phyloP scores from a whole-genome alignment of 1,139 yeast species.

The Taphrina pruni region DNA sequence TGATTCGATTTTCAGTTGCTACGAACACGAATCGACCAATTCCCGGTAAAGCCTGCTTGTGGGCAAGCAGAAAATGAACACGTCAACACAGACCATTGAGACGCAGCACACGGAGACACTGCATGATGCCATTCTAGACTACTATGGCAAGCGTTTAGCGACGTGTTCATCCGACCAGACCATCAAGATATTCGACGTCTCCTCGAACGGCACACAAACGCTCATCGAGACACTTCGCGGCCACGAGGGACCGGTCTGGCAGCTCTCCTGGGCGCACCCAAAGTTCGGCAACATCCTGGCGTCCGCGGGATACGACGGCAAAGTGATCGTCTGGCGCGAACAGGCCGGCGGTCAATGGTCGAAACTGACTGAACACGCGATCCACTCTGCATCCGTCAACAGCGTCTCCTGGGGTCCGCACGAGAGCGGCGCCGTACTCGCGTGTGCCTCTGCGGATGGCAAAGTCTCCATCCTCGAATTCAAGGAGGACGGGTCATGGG shows the following conservation, averaged over 20 bases:
- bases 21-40: not conserved
- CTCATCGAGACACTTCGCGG: slow-evolving; percentile 45
- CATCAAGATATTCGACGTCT: slow-evolving; percentile 84
- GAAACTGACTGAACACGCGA: slow-evolving; percentile 82
- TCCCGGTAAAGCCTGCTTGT: not conserved
- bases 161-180: slow-evolving; percentile 95
- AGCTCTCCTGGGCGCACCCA: slow-evolving; percentile 98
- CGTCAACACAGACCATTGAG: slow-evolving; percentile 34
- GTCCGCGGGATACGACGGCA: slow-evolving; percentile 93
- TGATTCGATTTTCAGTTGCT: no score
- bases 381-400: slow-evolving; percentile 92
- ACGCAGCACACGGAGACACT: slow-evolving; percentile 43
- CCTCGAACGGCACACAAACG: slow-evolving; percentile 20
- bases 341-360: slow-evolving; percentile 69
- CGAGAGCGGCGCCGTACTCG: slow-evolving; percentile 78
- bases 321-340: slow-evolving; percentile 93
- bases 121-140: slow-evolving; percentile 96
- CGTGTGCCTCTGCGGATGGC: slow-evolving; percentile 94
- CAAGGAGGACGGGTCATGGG: slow-evolving; percentile 85
- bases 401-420: slow-evolving; percentile 98
- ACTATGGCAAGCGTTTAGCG: slow-evolving; percentile 92
- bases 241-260: slow-evolving; percentile 99
- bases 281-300: slow-evolving; percentile 95
- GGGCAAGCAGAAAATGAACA: slow-evolving; percentile 9
- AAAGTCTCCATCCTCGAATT: slow-evolving; percentile 88